Evolutionary conservation across 1,284 basidiomycete genomes (phyloP).

Genomic region (Cutaneotrichosporon spelunceum): DNA sequence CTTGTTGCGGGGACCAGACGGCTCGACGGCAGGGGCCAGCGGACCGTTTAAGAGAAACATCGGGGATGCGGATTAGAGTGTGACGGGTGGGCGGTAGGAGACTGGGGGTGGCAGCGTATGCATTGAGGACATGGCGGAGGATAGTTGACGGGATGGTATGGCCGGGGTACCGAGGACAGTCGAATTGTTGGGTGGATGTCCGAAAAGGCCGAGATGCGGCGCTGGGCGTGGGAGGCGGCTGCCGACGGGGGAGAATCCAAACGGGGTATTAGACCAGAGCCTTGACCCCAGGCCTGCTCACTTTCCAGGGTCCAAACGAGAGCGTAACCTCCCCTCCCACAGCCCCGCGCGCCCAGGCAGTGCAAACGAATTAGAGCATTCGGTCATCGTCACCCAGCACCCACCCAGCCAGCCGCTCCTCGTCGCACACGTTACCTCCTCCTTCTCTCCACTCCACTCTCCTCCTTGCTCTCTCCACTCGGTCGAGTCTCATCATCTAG

Average conservation of each 20-base stretch:
- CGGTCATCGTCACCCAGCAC: neutral
- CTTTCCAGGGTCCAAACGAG: neutral
- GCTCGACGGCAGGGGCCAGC: neutral
- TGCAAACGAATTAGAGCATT: no score
- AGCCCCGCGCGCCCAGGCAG: no score
- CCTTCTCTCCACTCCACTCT: neutral
- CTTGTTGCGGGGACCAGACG: neutral
- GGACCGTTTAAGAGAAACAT: neutral
- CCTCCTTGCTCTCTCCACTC: slow-evolving; percentile 1
- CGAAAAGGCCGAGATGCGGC: slow-evolving; percentile 6
- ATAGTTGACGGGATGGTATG: neutral
- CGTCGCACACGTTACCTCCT: neutral
- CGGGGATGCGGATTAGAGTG: neutral
- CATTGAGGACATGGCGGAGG: neutral
- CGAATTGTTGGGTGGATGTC: neutral
- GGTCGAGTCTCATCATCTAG: neutral
- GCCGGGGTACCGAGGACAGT: neutral
- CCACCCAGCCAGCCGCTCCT: no score
- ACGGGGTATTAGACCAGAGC: neutral
- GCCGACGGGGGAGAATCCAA: neutral
- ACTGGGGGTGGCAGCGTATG: neutral
- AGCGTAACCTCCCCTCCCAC: no score
- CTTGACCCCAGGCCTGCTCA: no score
- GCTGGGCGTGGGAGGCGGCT: neutral
- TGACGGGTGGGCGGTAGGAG: neutral